Percentiles rank a stretch among this genome's conserved stretches.
These are phyloP conservation scores for Candida arabinofermentans DNA, from an alignment of 805 yeast genomes.

Conservation along the genomic window DNA sequence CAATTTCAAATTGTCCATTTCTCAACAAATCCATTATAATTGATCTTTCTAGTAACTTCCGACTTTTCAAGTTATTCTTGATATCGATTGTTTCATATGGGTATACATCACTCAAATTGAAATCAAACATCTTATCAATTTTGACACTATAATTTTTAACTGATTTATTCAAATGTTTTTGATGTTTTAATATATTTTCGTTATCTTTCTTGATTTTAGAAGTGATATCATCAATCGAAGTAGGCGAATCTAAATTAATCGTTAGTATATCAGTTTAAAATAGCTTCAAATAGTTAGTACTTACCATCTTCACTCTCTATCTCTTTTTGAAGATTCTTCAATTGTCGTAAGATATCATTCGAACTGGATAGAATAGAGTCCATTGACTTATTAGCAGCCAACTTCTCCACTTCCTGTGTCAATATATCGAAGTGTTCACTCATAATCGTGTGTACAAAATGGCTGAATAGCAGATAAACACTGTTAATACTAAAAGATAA, in stretches of 20 bases:
- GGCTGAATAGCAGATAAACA: no score
- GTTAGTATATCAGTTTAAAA: neutral
- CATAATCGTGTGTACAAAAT: constrained; percentile 5
- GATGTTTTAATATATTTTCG: constrained; percentile 31
- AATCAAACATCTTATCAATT: constrained; percentile 24
- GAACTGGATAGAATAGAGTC: constrained; percentile 28
- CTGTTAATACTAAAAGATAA: no score
- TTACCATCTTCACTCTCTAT: constrained; percentile 20
- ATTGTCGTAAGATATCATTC: constrained; percentile 20
- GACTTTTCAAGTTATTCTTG: constrained; percentile 3
- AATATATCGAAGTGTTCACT: constrained; percentile 22
- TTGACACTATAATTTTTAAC: constrained; percentile 25
- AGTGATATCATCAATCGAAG: constrained; percentile 5
- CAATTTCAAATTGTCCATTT: constrained; percentile 27
- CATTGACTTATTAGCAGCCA: constrained; percentile 28
- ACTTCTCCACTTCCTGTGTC: constrained; percentile 27
- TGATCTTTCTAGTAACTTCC: constrained; percentile 23
- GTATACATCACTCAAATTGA: constrained; percentile 24
- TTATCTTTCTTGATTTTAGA: constrained; percentile 14
- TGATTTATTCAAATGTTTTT: constrained; percentile 22
- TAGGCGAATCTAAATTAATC: neutral
- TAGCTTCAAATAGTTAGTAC: neutral
- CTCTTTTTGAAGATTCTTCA: constrained; percentile 22
- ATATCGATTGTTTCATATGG: constrained; percentile 21
- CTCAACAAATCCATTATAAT: constrained; percentile 30